Percentiles rank a stretch among this genome's conserved stretches.
Evolutionary conservation across 352 stramenopile genomes (phyloP).

Genomic region (Phytophthora boehmeriae): DNA sequence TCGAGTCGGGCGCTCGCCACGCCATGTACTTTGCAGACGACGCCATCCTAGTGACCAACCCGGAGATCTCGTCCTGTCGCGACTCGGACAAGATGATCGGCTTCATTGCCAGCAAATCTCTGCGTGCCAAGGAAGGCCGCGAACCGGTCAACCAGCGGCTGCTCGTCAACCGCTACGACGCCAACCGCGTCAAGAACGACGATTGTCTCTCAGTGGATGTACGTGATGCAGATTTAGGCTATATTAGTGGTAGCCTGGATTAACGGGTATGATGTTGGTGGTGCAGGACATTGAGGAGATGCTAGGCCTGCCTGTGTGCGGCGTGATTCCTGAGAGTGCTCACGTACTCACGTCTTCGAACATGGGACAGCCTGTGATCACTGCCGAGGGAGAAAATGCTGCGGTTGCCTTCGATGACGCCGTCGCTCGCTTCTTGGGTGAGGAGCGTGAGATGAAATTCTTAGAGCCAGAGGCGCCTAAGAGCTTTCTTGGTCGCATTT

Average conservation of each 20-base stretch:
- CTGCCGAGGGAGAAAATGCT: constrained; percentile 68
- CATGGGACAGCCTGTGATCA: constrained; percentile 93
- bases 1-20: constrained; percentile 89
- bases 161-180: constrained; percentile 93
- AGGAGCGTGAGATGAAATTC: constrained; percentile 88
- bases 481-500: constrained; percentile 77
- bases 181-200: constrained; percentile 87
- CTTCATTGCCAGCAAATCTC: constrained; percentile 91
- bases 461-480: constrained; percentile 85
- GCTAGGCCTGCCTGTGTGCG: constrained; percentile 88
- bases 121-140: constrained; percentile 81
- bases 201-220: constrained; percentile 90
- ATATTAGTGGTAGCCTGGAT: not conserved
- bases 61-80: constrained; percentile 91
- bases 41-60: constrained; percentile 94
- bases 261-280: not conserved
- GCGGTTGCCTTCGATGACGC: constrained; percentile 88
- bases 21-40: constrained; percentile 95
- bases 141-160: constrained; percentile 82
- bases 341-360: constrained; percentile 94
- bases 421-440: constrained; percentile 90
- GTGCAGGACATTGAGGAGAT: constrained; percentile 92
- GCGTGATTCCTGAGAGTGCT: constrained; percentile 91
- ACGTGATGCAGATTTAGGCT: constrained; percentile 2
- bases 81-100: constrained; percentile 97